These are phyloP conservation scores for Monosporascus sp. DNA, from an alignment of 2,329 filamentous ascomycete genomes.

Conservation along the genomic window DNA sequence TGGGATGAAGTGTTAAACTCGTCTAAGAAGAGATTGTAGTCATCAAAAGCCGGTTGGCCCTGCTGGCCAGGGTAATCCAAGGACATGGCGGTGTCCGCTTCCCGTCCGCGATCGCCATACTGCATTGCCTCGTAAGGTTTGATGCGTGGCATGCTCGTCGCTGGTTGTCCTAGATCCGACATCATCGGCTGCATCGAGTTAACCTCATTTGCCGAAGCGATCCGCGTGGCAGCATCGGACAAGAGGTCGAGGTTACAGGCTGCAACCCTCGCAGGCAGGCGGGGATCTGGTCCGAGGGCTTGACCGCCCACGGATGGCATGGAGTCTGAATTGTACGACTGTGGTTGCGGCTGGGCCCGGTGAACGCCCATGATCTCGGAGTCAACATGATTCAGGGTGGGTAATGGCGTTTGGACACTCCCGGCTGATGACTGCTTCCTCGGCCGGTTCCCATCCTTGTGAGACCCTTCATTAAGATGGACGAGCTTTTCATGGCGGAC, in stretches of 20 bases:
- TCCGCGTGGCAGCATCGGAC: constrained; percentile 51
- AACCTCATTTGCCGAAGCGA: constrained; percentile 49
- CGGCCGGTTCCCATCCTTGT: constrained; percentile 46
- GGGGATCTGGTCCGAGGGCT: constrained; percentile 41
- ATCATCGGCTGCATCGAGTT: constrained; percentile 47
- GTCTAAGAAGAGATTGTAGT: constrained; percentile 56
- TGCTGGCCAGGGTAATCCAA: constrained; percentile 35
- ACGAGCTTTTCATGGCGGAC: constrained; percentile 61
- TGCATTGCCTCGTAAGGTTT: constrained; percentile 45
- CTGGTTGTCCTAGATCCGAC: constrained; percentile 36
- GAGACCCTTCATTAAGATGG: constrained; percentile 53
- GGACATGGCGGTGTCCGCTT: constrained; percentile 37
- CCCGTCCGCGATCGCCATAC: constrained; percentile 44
- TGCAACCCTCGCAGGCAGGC: constrained; percentile 38
- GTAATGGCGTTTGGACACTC: constrained; percentile 37
- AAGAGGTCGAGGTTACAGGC: constrained; percentile 55
- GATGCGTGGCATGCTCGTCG: constrained; percentile 36
- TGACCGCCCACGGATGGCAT: constrained; percentile 33
- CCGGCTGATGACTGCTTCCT: constrained; percentile 47
- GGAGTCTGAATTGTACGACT: constrained; percentile 36
- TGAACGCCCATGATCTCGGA: constrained; percentile 41
- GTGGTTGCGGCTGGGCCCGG: constrained; percentile 27
- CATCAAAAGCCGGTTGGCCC: constrained; percentile 41
- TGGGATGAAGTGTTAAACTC: constrained; percentile 50
- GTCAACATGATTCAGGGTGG: constrained; percentile 43